Percentiles rank a stretch among this genome's conserved stretches.
Evolutionary conservation across 148 eudicot species (phyloP).

Genomic region (Silene latifolia): DNA sequence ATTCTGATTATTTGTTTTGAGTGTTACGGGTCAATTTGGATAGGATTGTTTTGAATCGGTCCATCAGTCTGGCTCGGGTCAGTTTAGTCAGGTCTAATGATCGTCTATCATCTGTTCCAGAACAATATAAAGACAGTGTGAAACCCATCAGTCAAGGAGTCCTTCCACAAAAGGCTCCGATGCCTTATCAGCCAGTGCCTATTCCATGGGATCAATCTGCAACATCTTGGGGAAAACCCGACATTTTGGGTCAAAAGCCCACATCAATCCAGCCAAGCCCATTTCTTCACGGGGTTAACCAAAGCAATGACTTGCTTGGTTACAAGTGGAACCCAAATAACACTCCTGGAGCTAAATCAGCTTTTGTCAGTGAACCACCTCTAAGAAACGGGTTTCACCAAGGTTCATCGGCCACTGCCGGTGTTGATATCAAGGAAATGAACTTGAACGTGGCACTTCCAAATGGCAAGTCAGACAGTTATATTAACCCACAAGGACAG

Average conservation of each 20-base stretch:
- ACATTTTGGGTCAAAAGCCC: slow-evolving; percentile 39
- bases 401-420: slow-evolving; percentile 43
- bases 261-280: slow-evolving; percentile 37
- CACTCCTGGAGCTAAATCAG: slow-evolving; percentile 34
- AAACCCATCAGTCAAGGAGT: slow-evolving; percentile 35
- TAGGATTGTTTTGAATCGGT: too few relatives aligned
- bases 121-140: slow-evolving; percentile 33
- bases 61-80: too few relatives aligned
- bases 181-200: slow-evolving; percentile 32
- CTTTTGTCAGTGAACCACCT: slow-evolving; percentile 30
- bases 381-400: slow-evolving; percentile 42
- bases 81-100: too few relatives aligned
- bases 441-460: slow-evolving; percentile 51
- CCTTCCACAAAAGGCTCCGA: slow-evolving; percentile 33
- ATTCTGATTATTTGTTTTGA: too few relatives aligned
- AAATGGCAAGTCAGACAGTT: slow-evolving; percentile 33
- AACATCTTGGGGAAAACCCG: slow-evolving; percentile 34
- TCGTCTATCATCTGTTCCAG: slow-evolving; percentile 33
- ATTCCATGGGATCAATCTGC: slow-evolving; percentile 42
- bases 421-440: slow-evolving; percentile 30
- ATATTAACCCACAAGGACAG: background rate
- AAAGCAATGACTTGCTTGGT: slow-evolving; percentile 35
- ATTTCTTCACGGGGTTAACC: slow-evolving; percentile 4
- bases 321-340: slow-evolving; percentile 34
- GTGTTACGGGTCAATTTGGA: too few relatives aligned